Base-by-base conservation (phyloP, 2,329 filamentous ascomycete genomes). In the Dryadomyces quercus-mongolicae region DNA sequence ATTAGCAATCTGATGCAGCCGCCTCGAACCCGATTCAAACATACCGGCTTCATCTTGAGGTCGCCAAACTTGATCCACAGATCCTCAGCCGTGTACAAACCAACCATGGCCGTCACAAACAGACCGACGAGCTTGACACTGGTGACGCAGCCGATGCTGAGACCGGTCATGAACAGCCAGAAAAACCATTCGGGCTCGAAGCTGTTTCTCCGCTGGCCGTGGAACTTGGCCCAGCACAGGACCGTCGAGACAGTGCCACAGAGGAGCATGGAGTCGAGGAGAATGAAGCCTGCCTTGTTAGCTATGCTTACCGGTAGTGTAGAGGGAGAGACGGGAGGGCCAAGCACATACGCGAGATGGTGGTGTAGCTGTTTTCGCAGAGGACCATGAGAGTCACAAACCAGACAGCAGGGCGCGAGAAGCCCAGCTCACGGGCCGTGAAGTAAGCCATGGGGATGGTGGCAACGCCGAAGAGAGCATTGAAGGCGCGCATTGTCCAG, bases 331-430 rank as follows among this genome's bases (percentile, higher is more conserved):
- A 7, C 13, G 10, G 9, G 3, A 7, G 22, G 12, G 45, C 34
- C 6, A 43, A 25, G 10, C 15, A 18, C 58, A 20, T 60, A 60
- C 93, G 84, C 71, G 91, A 96, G 70, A 98, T 98, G 36, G 94
- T 97, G 50, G 93, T 95, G 74, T 97, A 98, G 52, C 93, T 97
- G 76, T 98, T 98, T 71, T 98, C 93, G 75, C 90, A 98, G 45
- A 98, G 82, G 47, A 98, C 91, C 88, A 96, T 96, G 62, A 97
- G 75, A 20, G 91, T 93, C 56, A 97, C 84, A 55, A 98, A 78
- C 93, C 93, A 98, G 61, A 96, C 88, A 51, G 91, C 86, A 45
- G 89, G 85, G 60, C 86, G 83, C 66, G 82, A 84, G 66, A 97
- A 85, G 66, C 90, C 87, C 63, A 98, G 75, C 70, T 96, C 91